Conservation (phyloP, 371 early-diverging fungal species). For the Haplosporangium sp. region DNA sequence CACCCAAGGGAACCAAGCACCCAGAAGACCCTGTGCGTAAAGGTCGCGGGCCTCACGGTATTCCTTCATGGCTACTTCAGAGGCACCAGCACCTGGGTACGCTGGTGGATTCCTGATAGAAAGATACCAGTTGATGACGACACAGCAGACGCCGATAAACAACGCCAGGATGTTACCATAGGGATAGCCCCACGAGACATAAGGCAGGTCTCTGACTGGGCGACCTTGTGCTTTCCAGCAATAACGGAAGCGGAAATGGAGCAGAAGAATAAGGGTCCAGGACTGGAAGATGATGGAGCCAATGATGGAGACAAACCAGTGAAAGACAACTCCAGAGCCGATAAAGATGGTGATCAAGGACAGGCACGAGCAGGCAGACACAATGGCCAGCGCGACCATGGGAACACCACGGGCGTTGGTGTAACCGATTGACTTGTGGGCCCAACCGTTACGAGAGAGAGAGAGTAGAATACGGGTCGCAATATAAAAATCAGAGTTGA, state of each 20-base stretch:
- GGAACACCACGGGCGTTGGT: slow-evolving; percentile 64
- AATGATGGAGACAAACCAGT: slow-evolving; percentile 73
- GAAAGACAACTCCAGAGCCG: slow-evolving; percentile 60
- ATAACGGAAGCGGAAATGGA: slow-evolving; percentile 85
- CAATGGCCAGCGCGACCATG: slow-evolving; percentile 59
- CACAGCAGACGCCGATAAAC: slow-evolving; percentile 64
- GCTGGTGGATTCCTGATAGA: slow-evolving; percentile 62
- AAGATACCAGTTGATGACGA: slow-evolving; percentile 60
- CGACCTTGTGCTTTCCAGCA: slow-evolving; percentile 79
- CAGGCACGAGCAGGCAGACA: slow-evolving; percentile 61
- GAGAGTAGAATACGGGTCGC: slow-evolving; percentile 65
- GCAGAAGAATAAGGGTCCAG: slow-evolving; percentile 80
- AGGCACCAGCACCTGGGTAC: slow-evolving; percentile 50
- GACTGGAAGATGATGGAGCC: slow-evolving; percentile 81
- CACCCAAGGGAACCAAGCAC: slow-evolving; percentile 49
- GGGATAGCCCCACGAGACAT: slow-evolving; percentile 78
- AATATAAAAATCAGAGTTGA: slow-evolving; percentile 69
- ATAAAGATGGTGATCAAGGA: slow-evolving; percentile 62
- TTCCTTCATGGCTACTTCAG: background rate
- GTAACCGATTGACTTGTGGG: slow-evolving; percentile 58
- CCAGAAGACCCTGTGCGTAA: slow-evolving; percentile 35
- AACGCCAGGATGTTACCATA: slow-evolving; percentile 72
- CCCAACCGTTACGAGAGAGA: slow-evolving; percentile 63
- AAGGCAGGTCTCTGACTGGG: slow-evolving; percentile 73
- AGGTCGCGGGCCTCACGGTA: slow-evolving; percentile 10